Conservation (phyloP, 768 basidiomycete genomes). For the Mycena rosella region DNA sequence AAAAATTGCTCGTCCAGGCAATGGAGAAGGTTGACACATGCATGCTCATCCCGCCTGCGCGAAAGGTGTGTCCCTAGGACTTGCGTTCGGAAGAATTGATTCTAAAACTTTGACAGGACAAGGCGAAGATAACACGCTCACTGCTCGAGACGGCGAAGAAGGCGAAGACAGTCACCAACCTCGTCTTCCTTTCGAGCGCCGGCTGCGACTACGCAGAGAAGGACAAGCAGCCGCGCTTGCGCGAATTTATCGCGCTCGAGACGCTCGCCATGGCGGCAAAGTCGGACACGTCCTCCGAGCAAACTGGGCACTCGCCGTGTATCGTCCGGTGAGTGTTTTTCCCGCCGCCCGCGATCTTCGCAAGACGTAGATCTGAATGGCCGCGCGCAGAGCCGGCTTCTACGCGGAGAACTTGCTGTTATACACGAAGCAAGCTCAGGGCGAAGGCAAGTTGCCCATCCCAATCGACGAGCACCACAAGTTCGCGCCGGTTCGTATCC, state of each 20-base stretch:
- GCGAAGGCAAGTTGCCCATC: slow-evolving; percentile 15
- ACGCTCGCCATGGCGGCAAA: slow-evolving; percentile 43
- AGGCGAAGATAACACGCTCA: slow-evolving; percentile 17
- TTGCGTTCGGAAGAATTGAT: slow-evolving; percentile 6
- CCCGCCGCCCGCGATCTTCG: slow-evolving; percentile 3
- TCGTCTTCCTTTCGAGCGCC: slow-evolving; percentile 12
- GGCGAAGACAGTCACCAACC: slow-evolving; percentile 14
- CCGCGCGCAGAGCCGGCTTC: slow-evolving; percentile 15
- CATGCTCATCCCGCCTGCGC: slow-evolving; percentile 25
- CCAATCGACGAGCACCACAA: slow-evolving; percentile 18
- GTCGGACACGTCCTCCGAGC: slow-evolving; percentile 36
- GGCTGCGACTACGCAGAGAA: slow-evolving; percentile 43
- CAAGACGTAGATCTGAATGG: slow-evolving; percentile 6
- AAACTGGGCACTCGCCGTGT: slow-evolving; percentile 45
- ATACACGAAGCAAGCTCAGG: slow-evolving; percentile 12
- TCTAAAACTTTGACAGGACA: background rate
- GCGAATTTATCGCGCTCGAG: slow-evolving; percentile 50
- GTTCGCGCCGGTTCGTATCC: slow-evolving; percentile 13
- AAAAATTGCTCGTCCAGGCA: slow-evolving; percentile 16
- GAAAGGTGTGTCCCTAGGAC: slow-evolving; percentile 11
- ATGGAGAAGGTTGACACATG: slow-evolving; percentile 23
- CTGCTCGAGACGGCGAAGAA: slow-evolving; percentile 15
- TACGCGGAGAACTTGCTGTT: slow-evolving; percentile 24
- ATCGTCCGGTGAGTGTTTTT: slow-evolving; percentile 13
- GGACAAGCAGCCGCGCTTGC: slow-evolving; percentile 45